Conservation (phyloP, 2,329 filamentous ascomycete genomes). For the Diaporthe eres region DNA sequence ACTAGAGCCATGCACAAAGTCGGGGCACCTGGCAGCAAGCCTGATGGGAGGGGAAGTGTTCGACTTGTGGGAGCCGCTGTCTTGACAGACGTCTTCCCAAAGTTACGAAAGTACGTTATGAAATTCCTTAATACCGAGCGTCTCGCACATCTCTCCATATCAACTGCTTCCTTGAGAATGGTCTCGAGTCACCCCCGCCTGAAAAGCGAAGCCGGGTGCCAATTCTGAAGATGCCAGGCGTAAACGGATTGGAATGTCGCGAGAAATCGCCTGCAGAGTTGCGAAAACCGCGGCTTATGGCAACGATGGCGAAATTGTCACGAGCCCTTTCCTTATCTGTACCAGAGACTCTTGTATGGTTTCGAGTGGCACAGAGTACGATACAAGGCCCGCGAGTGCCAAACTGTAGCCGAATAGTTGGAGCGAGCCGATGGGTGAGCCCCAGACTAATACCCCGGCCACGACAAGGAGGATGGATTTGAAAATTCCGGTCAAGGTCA, state of each 20-base stretch:
- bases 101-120: neutral
- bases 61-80: neutral
- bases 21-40: too few species aligned
- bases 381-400: constrained; percentile 67
- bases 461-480: constrained; percentile 89
- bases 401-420: constrained; percentile 85
- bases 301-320: neutral
- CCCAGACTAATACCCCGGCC: constrained; percentile 83
- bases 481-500: constrained; percentile 87
- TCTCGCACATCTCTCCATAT: neutral
- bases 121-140: too few species aligned
- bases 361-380: constrained; percentile 63
- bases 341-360: constrained; percentile 44
- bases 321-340: constrained; percentile 5
- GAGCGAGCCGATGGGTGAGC: constrained; percentile 76
- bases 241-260: neutral
- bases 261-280: neutral
- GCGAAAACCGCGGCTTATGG: neutral
- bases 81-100: neutral
- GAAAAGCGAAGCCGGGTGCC: neutral
- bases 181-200: too few species aligned
- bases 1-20: neutral
- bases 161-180: neutral
- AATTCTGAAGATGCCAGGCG: neutral
- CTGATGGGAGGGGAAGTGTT: too few species aligned